Evolutionary conservation across 208 protist genomes (phyloP).

Genomic region (Crithidia mellificae): DNA sequence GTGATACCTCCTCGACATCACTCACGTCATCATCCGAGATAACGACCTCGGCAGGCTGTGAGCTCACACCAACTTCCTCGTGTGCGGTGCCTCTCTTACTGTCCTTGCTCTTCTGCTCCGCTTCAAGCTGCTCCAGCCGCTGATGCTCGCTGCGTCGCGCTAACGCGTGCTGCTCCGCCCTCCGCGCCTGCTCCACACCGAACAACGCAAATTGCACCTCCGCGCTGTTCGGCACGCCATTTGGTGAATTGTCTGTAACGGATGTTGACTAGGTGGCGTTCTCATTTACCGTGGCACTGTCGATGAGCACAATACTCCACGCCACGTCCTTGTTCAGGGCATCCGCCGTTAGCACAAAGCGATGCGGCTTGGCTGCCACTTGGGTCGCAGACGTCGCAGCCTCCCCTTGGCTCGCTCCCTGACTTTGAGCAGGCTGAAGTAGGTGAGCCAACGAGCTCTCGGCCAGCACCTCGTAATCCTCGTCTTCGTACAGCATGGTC

Average conservation of each 20-base stretch:
- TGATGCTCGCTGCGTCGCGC: neutral
- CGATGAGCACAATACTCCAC: conserved; percentile 59
- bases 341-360: conserved; percentile 58
- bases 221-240: neutral
- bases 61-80: no score
- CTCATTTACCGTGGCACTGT: no score
- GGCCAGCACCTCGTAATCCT: conserved; percentile 69
- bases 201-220: conserved; percentile 7
- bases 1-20: conserved; percentile 1
- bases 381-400: neutral
- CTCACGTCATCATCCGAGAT: conserved; percentile 7
- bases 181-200: conserved; percentile 26
- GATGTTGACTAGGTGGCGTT: neutral
- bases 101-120: neutral
- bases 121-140: neutral
- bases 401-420: neutral
- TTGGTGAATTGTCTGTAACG: neutral
- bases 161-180: conserved; percentile 21
- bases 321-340: conserved; percentile 62
- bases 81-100: no score
- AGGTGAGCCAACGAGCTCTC: conserved; percentile 30
- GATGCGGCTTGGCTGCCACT: conserved; percentile 1
- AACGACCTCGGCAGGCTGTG: neutral
- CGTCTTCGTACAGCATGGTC: conserved; percentile 75
- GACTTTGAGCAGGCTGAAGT: neutral